Evolutionary conservation across 176 grass and related monocot genomes (phyloP).

Genomic region (Aegilops tauschii): DNA sequence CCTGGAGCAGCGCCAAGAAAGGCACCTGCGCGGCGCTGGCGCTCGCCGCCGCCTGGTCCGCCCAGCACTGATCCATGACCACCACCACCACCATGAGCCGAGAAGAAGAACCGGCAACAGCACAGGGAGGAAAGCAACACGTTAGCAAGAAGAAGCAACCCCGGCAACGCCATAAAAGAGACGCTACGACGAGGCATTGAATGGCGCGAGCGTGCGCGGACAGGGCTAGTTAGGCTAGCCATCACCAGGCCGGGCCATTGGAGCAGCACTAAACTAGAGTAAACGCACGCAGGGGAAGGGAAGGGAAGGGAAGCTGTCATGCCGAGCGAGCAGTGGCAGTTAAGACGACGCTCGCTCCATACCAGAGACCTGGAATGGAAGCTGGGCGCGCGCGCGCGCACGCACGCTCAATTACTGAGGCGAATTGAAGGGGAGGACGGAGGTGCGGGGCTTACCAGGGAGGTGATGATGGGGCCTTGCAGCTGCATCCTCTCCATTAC

Average conservation of each 20-base stretch:
- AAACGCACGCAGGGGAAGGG: neutral
- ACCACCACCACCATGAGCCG: slow-evolving; percentile 4
- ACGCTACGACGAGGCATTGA: slow-evolving; percentile 41
- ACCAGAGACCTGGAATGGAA: slow-evolving; percentile 27
- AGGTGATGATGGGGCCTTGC: slow-evolving; percentile 78
- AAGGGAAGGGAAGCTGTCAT: slow-evolving; percentile 7
- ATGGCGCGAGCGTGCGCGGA: slow-evolving; percentile 51
- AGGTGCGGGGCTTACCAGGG: slow-evolving; percentile 42
- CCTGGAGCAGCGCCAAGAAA: slow-evolving; percentile 68
- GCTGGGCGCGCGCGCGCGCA: neutral
- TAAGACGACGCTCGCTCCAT: neutral
- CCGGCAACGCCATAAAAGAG: slow-evolving; percentile 27
- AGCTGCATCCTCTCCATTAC: slow-evolving; percentile 65
- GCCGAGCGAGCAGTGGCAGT: neutral
- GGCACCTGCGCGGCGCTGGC: slow-evolving; percentile 47
- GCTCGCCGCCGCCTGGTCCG: slow-evolving; percentile 37
- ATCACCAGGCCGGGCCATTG: neutral
- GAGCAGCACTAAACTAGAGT: neutral
- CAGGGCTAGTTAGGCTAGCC: slow-evolving; percentile 10
- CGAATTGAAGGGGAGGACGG: neutral
- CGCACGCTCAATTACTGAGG: slow-evolving; percentile 9
- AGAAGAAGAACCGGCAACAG: slow-evolving; percentile 4
- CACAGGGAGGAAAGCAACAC: neutral
- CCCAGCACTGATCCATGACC: slow-evolving; percentile 73
- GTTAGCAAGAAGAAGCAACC: slow-evolving; percentile 22